phyloP scores from a whole-genome alignment of 2,329 filamentous ascomycete species.

The Fusarium liriodendri region DNA sequence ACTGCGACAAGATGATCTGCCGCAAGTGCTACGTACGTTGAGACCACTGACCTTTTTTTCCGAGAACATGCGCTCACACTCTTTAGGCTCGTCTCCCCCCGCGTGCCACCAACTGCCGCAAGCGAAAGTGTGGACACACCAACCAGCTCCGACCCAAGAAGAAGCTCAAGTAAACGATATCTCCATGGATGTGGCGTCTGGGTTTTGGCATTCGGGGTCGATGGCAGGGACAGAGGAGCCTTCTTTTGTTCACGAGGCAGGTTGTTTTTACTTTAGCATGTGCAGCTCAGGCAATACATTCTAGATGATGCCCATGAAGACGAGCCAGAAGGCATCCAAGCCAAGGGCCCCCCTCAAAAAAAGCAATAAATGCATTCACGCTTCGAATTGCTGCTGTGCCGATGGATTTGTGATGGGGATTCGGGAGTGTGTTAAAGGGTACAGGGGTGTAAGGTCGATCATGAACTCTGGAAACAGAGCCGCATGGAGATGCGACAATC shows the following conservation, averaged over 20 bases:
- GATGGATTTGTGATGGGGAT: background rate
- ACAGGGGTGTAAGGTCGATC: background rate
- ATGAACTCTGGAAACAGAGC: background rate
- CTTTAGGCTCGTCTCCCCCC: slow-evolving; percentile 85
- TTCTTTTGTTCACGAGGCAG: slow-evolving; percentile 51
- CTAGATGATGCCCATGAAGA: slow-evolving; percentile 50
- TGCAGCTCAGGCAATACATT: slow-evolving; percentile 53
- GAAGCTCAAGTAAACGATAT: slow-evolving; percentile 86
- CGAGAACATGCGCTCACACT: background rate
- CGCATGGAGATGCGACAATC: background rate
- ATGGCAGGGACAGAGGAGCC: slow-evolving; percentile 49
- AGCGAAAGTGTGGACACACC: slow-evolving; percentile 99
- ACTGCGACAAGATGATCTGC: slow-evolving; percentile 99
- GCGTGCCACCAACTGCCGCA: slow-evolving; percentile 99
- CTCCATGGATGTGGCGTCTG: slow-evolving; percentile 58
- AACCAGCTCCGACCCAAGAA: slow-evolving; percentile 99
- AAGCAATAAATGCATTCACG: slow-evolving; percentile 37
- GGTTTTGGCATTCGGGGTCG: slow-evolving; percentile 55
- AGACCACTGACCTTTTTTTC: background rate
- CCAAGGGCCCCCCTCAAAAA: slow-evolving; percentile 31
- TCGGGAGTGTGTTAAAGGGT: background rate
- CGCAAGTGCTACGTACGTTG: slow-evolving; percentile 98
- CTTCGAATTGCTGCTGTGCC: slow-evolving; percentile 18
- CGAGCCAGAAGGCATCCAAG: slow-evolving; percentile 35
- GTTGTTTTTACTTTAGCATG: slow-evolving; percentile 57